phyloP scores from a whole-genome alignment of 2,329 filamentous ascomycete species.

The Clonostachys byssicola region DNA sequence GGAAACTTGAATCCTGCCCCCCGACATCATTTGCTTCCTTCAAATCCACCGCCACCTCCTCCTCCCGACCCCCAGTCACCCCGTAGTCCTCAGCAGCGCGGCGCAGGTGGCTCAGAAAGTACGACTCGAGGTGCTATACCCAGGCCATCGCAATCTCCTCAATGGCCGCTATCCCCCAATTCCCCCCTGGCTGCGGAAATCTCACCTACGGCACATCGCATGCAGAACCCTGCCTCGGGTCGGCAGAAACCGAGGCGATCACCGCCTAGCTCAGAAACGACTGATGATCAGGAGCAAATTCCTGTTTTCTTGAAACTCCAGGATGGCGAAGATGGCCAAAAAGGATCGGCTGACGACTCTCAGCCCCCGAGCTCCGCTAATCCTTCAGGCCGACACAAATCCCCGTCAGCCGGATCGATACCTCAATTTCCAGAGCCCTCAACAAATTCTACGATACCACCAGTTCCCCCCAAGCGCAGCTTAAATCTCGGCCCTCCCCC shows the following conservation, averaged over 20 bases:
- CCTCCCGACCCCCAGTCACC: neutral
- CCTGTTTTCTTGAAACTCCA: conserved; percentile 37
- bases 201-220: too few relatives aligned
- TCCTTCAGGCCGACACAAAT: conserved; percentile 43
- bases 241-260: conserved; percentile 57
- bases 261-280: conserved; percentile 53
- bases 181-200: conserved; percentile 16
- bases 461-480: conserved; percentile 29
- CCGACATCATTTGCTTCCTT: conserved; percentile 1
- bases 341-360: conserved; percentile 26
- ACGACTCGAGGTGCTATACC: conserved; percentile 40
- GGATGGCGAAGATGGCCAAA: conserved; percentile 24
- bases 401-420: conserved; percentile 51
- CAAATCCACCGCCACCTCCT: conserved; percentile 1
- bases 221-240: conserved; percentile 39
- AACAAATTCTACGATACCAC: neutral
- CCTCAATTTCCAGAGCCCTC: conserved; percentile 53
- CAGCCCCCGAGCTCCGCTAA: conserved; percentile 41
- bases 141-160: conserved; percentile 45
- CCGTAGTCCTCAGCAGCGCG: conserved; percentile 4
- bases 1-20: conserved; percentile 6
- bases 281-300: conserved; percentile 50
- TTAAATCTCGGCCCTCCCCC: conserved; percentile 56
- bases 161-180: conserved; percentile 46
- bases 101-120: conserved; percentile 10